A percentile compares a stretch with the other conserved stretches of the same genome.
phyloP scores from a whole-genome alignment of 352 stramenopile species.

The Phytophthora pini region DNA sequence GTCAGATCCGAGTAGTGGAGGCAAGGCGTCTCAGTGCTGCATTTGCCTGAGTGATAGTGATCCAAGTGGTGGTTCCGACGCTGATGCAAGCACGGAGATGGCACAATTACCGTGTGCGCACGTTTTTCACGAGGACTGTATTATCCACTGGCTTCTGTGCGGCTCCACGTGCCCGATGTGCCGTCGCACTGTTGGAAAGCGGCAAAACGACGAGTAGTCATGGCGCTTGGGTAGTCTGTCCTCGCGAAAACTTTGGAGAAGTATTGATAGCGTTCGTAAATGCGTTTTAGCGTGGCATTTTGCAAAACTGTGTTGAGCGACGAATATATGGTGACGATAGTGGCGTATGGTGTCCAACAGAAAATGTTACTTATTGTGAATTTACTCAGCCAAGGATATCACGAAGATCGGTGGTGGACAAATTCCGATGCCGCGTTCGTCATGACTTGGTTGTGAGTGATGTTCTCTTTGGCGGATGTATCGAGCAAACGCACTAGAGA shows the following conservation, averaged over 20 bases:
- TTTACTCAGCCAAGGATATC: no score
- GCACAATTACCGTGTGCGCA: constrained; percentile 52
- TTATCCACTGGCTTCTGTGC: constrained; percentile 63
- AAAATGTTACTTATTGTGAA: no score
- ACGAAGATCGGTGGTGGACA: no score
- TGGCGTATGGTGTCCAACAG: not conserved
- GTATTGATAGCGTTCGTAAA: constrained; percentile 12
- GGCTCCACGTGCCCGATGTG: constrained; percentile 63
- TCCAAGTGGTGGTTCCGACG: not conserved
- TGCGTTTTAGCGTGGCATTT: constrained; percentile 9
- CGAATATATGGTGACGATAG: not conserved
- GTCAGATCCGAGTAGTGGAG: not conserved
- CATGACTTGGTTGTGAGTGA: constrained; percentile 11
- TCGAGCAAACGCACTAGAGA: not conserved
- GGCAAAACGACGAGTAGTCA: constrained; percentile 18
- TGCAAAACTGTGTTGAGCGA: no score
- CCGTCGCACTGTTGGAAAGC: constrained; percentile 25
- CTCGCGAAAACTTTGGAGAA: not conserved
- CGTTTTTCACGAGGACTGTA: constrained; percentile 66
- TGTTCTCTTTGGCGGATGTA: constrained; percentile 6
- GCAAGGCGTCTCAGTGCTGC: constrained; percentile 16
- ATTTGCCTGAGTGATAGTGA: constrained; percentile 30
- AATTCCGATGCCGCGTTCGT: not conserved
- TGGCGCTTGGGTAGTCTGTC: constrained; percentile 13
- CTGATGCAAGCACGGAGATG: constrained; percentile 24